Conservation (phyloP, 23 red algal genomes). For the Gracilaria gracilis region DNA sequence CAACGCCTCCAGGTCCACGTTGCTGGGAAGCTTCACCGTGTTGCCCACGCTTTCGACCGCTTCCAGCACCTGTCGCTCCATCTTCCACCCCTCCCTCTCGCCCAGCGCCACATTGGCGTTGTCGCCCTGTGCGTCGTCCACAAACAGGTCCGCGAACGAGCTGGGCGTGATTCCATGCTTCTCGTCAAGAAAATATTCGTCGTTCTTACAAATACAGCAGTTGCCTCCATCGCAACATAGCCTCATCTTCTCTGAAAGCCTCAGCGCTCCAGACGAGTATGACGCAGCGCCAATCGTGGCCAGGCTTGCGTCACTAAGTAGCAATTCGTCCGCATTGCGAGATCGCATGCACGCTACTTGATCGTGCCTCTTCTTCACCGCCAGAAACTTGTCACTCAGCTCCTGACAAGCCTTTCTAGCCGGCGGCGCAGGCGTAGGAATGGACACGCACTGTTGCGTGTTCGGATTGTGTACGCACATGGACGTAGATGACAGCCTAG, state of each 20-base stretch:
- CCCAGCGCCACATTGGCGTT: background rate
- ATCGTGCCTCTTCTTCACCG: slow-evolving; percentile 30
- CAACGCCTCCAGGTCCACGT: background rate
- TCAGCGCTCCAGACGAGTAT: background rate
- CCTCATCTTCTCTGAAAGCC: background rate
- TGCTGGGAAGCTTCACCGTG: slow-evolving; percentile 33
- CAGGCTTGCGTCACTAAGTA: slow-evolving; percentile 6
- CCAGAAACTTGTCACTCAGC: slow-evolving; percentile 27
- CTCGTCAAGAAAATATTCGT: slow-evolving; percentile 13
- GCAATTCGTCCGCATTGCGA: background rate
- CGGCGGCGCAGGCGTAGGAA: background rate
- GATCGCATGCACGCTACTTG: slow-evolving; percentile 36
- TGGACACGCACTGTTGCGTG: slow-evolving; percentile 26
- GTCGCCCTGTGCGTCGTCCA: background rate
- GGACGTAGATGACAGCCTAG: slow-evolving; percentile 1
- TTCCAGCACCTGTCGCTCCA: background rate
- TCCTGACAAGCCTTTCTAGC: background rate
- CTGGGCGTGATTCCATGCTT: slow-evolving; percentile 29
- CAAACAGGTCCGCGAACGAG: slow-evolving; percentile 23
- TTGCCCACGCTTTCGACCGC: slow-evolving; percentile 54
- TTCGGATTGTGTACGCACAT: slow-evolving; percentile 25
- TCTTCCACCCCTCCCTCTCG: background rate
- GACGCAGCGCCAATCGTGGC: background rate
- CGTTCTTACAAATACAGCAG: slow-evolving; percentile 10
- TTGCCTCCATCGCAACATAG: slow-evolving; percentile 8